Evolutionary conservation across 805 yeast species (phyloP).

Genomic region (Millerozyma miso): DNA sequence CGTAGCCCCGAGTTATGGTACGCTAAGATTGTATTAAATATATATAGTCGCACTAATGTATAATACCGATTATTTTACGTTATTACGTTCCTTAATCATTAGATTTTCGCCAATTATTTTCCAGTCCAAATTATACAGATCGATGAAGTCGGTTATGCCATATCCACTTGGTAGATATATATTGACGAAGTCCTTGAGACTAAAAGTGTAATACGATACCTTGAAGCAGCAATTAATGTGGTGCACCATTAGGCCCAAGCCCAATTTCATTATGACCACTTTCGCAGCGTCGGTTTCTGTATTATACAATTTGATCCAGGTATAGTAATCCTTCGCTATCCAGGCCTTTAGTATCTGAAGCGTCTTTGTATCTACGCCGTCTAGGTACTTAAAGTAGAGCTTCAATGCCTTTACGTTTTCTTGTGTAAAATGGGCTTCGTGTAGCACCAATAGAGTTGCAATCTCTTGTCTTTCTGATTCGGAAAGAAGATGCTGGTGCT

Average conservation of each 20-base stretch:
- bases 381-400: slow-evolving; percentile 24
- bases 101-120: slow-evolving; percentile 20
- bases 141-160: slow-evolving; percentile 15
- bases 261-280: slow-evolving; percentile 40
- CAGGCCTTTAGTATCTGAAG: slow-evolving; percentile 21
- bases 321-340: slow-evolving; percentile 25
- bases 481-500: slow-evolving; percentile 17
- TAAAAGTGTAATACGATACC: slow-evolving; percentile 37
- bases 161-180: slow-evolving; percentile 23
- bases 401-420: slow-evolving; percentile 28
- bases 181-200: slow-evolving; percentile 19
- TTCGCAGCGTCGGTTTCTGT: slow-evolving; percentile 27
- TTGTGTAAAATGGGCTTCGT: slow-evolving; percentile 38
- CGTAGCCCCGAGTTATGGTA: not conserved
- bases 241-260: slow-evolving; percentile 26
- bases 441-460: slow-evolving; percentile 40
- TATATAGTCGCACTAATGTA: not conserved
- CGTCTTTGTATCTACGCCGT: slow-evolving; percentile 10
- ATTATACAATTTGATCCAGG: slow-evolving; percentile 28
- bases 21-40: not conserved
- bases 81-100: slow-evolving; percentile 19
- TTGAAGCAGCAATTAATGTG: slow-evolving; percentile 27
- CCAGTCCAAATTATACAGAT: slow-evolving; percentile 27
- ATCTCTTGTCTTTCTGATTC: slow-evolving; percentile 36
- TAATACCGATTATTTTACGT: not conserved